Base-by-base conservation (phyloP, 2,329 filamentous ascomycete genomes). In the Fusarium sp. region DNA sequence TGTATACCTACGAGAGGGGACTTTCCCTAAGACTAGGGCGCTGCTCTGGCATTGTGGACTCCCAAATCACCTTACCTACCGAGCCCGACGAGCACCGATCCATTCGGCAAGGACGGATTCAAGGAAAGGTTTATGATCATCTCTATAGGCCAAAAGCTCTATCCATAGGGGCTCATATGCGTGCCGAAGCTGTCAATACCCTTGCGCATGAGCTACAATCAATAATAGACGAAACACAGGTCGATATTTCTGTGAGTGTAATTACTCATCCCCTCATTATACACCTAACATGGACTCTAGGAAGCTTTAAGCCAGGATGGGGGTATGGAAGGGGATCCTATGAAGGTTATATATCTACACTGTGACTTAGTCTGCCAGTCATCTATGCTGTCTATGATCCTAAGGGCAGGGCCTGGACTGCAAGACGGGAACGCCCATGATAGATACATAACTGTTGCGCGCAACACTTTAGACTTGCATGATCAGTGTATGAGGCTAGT, bases 11-110 rank as follows among this genome's bases (percentile, higher is more conserved):
- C 7, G 79, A 81, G 20, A 79, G 76, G 30, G 73, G 76, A 0
- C 65, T 81, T 4, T 78, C 78, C 4, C 63, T 81, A 15, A 72
- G 79, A 12, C 66, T 80, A 11, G 75, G 77, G 10, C 72, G 77
- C 1, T 69, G 72, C 10, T 77, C 79, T 3, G 74, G 65, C 17
- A 72, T 81, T 32, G 69, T 69, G 7, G 78, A 80, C 45, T 39
- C 50, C 20, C 77, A 79, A 17, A 73, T 80, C 10, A 70, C 69
- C 14, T 58, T 73, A 40, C 46, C 61, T 3, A 48, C 65, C 7
- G 53, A 70, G n/a, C 24, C 17, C 6, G 51, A 60, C 7, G 70
- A 69, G 6, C 47, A 56, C n/a, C 71, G 67, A 12, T 54, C 46
- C 12, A 66, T 58, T 20, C 72, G 56, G 24, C 48, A 68, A 32